phyloP scores from a whole-genome alignment of 2,329 filamentous ascomycete species.

The Hypoxylon sp. region DNA sequence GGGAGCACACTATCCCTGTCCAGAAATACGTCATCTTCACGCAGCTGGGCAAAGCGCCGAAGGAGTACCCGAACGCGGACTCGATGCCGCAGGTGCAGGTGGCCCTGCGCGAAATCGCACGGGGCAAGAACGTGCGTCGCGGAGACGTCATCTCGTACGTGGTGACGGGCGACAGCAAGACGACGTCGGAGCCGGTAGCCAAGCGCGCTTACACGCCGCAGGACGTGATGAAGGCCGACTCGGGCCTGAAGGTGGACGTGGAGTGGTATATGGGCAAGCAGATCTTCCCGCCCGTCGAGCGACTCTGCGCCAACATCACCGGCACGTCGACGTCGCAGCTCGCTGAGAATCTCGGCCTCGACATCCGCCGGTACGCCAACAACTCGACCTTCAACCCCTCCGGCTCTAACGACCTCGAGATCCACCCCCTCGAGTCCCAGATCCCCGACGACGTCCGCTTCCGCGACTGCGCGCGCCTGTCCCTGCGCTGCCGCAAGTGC shows the following conservation, averaged over 20 bases:
- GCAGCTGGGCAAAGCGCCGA: slow-evolving; percentile 92
- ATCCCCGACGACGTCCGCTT: slow-evolving; percentile 93
- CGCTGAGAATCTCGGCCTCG: slow-evolving; percentile 92
- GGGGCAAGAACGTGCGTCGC: slow-evolving; percentile 87
- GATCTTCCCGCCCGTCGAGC: slow-evolving; percentile 96
- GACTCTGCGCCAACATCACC: slow-evolving; percentile 93
- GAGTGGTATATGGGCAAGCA: slow-evolving; percentile 99
- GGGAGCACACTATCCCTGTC: slow-evolving; percentile 77
- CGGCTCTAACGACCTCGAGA: slow-evolving; percentile 71
- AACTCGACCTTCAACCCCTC: slow-evolving; percentile 59
- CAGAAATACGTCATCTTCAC: slow-evolving; percentile 98
- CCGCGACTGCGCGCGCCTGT: slow-evolving; percentile 79
- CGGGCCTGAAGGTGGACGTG: slow-evolving; percentile 84
- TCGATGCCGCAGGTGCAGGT: slow-evolving; percentile 98
- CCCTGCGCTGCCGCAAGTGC: slow-evolving; percentile 84
- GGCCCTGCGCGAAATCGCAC: slow-evolving; percentile 85
- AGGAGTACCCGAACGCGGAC: slow-evolving; percentile 93
- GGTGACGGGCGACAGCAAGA: slow-evolving; percentile 79
- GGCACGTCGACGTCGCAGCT: slow-evolving; percentile 92
- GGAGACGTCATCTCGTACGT: slow-evolving; percentile 98
- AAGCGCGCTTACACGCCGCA: slow-evolving; percentile 91
- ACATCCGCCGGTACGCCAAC: slow-evolving; percentile 86
- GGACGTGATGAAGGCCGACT: slow-evolving; percentile 83
- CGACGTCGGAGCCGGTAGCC: slow-evolving; percentile 74
- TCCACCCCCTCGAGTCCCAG: slow-evolving; percentile 93